phyloP scores from a whole-genome alignment of 176 grass and related monocot species.

The Microstegium vimineum region DNA sequence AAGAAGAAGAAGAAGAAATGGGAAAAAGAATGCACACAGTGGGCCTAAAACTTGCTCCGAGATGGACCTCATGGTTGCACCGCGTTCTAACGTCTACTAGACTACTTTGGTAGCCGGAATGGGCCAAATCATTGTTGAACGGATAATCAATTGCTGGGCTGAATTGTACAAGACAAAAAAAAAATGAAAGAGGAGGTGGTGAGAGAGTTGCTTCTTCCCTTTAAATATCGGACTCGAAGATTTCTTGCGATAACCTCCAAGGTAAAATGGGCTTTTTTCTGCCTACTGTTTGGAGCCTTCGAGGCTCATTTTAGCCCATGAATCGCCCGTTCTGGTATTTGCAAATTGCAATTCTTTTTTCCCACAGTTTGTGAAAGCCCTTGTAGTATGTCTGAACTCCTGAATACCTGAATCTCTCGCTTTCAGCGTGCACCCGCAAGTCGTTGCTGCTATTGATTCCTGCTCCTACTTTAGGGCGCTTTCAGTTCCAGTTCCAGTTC shows the following conservation, averaged over 20 bases:
- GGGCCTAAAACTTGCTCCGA: neutral
- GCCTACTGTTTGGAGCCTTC: too few species aligned
- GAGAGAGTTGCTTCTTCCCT: too few species aligned
- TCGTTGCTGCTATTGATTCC: neutral
- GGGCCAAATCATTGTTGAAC: neutral
- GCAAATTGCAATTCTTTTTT: neutral
- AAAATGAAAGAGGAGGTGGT: too few species aligned
- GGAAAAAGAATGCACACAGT: neutral
- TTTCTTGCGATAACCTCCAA: too few species aligned
- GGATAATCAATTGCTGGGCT: too few species aligned
- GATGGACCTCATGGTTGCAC: neutral
- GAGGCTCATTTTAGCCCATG: too few species aligned
- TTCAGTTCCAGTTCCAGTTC: neutral
- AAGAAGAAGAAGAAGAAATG: too few species aligned
- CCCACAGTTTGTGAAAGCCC: neutral
- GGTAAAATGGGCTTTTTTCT: too few species aligned
- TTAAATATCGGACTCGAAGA: too few species aligned
- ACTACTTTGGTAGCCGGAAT: neutral
- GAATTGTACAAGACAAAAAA: neutral
- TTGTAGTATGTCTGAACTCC: neutral
- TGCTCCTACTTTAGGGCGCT: neutral
- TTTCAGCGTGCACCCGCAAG: neutral
- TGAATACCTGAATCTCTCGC: neutral
- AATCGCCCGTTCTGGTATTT: neutral
- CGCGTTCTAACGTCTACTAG: neutral